Evolutionary conservation across 176 grass and related monocot species (phyloP), one percentile per base, ranked within the genome.

Genomic region (Cenchrus fungigraminus): DNA sequence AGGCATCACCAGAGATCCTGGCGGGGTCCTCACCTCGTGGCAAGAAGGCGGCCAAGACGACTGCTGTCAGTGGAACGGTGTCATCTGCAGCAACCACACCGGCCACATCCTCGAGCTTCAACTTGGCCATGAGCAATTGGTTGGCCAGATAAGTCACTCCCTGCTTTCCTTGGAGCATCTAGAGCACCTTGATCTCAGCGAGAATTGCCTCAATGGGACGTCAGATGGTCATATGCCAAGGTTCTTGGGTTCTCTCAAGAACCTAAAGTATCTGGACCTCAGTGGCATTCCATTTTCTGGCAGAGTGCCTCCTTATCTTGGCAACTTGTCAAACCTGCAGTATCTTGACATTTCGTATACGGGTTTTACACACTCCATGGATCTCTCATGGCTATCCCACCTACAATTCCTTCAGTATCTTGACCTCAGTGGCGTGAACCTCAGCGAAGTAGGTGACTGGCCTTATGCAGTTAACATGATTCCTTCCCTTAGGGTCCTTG

Each of bases 51-150:
- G 11, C 44, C 5, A 28, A 8, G 8, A 28, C 4, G 43, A 87
- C 28, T 87, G 78, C 78, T 87, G 85, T 47, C 47, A 28, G 7
- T 88, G 80, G 80, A 61, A n/a, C 6, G 86, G 86, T 2, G 80
- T 88, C 25, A 40, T 11, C 3, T 88, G 86, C 51, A 57, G 66
- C 61, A 69, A 71, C 44, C 15, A 6, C 14, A 88, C 72, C 0
- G 70, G 51, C 20, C 43, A 75, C 53, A 44, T 83, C 14, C 6
- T 71, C 40, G 32, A 43, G 65, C 72, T 88, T 54, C n/a, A 9
- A 1, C 72, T 88, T 32, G 47, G 54, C 5, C 73, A 81, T 12
- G 5, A 14, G 17, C 56, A 5, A 8, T 63, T 88, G 14, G 31
- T 55, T 13, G 86, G 80, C 16, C 6, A 88, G 61, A 83, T 88